Conservation (phyloP, 179 eudicot species). For the Corrigiola litoralis region DNA sequence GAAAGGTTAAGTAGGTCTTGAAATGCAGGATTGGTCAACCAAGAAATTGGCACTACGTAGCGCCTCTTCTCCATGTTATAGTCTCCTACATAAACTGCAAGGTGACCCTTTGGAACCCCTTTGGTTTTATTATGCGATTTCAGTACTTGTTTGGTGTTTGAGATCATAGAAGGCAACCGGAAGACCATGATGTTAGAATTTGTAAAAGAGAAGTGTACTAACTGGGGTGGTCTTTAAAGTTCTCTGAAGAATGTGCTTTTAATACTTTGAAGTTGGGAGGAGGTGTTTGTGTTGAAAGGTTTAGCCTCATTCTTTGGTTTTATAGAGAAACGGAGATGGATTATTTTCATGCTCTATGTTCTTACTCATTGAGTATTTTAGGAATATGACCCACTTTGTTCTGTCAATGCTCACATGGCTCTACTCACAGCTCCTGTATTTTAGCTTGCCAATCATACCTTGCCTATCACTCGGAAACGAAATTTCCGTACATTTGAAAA, state of each 20-base stretch:
- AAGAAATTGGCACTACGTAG: conserved; percentile 54
- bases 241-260: too few species aligned
- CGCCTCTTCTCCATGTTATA: conserved; percentile 38
- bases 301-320: too few species aligned
- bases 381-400: not conserved
- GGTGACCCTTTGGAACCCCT: conserved; percentile 53
- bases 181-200: not conserved
- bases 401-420: conserved; percentile 10
- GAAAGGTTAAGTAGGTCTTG: conserved; percentile 43
- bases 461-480: not conserved
- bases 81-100: conserved; percentile 59
- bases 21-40: conserved; percentile 47
- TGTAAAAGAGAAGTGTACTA: not conserved
- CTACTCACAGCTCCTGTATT: too few species aligned
- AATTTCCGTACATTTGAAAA: not conserved
- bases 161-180: conserved; percentile 16
- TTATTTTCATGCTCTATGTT: not conserved
- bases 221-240: too few species aligned
- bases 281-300: not conserved
- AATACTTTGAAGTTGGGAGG: too few species aligned
- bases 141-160: conserved; percentile 42
- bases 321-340: too few species aligned
- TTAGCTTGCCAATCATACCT: too few species aligned
- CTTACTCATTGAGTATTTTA: too few species aligned
- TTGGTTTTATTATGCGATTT: conserved; percentile 34